These are phyloP conservation scores for Ramaria sp. DNA, from an alignment of 768 basidiomycete species.

Conservation along the genomic window DNA sequence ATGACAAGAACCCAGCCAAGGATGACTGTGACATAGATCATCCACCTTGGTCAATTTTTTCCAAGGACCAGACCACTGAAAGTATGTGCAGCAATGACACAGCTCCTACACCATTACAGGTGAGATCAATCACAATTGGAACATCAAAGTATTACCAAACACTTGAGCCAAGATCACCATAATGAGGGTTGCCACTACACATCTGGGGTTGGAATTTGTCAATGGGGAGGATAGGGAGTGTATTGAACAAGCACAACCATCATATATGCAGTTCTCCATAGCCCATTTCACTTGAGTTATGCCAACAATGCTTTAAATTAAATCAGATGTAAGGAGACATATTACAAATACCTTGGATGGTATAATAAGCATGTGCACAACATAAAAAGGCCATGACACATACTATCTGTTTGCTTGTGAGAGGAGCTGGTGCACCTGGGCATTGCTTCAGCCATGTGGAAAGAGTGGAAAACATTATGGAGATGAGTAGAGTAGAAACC, in stretches of 20 bases:
- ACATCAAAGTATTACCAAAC: neutral
- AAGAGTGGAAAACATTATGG: slow-evolving; percentile 1
- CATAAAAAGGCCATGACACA: neutral
- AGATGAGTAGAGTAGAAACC: slow-evolving; percentile 4
- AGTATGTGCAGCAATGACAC: too few relatives aligned
- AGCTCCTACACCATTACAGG: too few relatives aligned
- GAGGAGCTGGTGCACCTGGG: neutral
- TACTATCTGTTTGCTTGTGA: slow-evolving; percentile 4
- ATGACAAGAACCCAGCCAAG: too few relatives aligned
- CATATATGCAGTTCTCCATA: slow-evolving; percentile 1
- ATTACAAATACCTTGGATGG: slow-evolving; percentile 1
- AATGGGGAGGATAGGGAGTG: neutral
- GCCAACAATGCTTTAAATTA: slow-evolving; percentile 5
- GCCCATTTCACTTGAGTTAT: too few relatives aligned
- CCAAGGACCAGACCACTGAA: slow-evolving; percentile 5
- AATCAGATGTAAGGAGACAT: slow-evolving; percentile 4
- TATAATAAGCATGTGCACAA: too few relatives aligned
- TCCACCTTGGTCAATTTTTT: slow-evolving; percentile 4
- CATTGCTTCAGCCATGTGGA: neutral
- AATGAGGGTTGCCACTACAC: neutral
- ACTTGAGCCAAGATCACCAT: slow-evolving; percentile 6
- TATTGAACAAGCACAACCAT: neutral
- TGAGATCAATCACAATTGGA: neutral
- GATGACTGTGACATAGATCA: neutral
- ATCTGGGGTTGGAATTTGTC: neutral